Evolutionary conservation across 1,284 basidiomycete species (phyloP), one percentile per base, ranked within the genome.

Genomic region (Mycosarcoma mackinlayi): DNA sequence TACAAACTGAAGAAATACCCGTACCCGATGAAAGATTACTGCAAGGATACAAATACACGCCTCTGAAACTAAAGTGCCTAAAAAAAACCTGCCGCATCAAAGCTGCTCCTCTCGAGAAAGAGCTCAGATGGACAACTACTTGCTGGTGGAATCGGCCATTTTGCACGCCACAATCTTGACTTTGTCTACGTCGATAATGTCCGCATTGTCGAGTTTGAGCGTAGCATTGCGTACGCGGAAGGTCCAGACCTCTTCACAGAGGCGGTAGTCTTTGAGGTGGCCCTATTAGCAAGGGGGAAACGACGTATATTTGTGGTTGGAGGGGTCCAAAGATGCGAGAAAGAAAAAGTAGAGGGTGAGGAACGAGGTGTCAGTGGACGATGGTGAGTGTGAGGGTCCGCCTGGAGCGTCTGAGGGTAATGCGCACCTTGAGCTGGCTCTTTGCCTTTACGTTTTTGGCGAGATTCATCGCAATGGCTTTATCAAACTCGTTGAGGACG

Each of bases 401-500:
- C n/a, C n/a, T n/a, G n/a, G n/a, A n/a, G n/a, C n/a, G n/a, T n/a
- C n/a, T 21, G 24, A 4, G 23, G 39, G 13, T 25, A 16, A 33
- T n/a, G n/a, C 68, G 39, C 37, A 79, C 78, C 65, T 82, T 82
- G 56, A 82, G 57, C 13, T 58, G 71, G 18, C 65, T 63, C 37
- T 82, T 82, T 3, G 75, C 74, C 57, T 80, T 81, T 27, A 82
- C 79, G 14, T 77, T 75, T 41, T 77, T 78, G 28, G 35, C 49
- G 5, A 82, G 67, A 19, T 79, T 79, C 40, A 78, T 78, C 16
- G 80, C 80, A 47, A 82, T 78, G 23, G 78, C 72, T 50, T 76
- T 75, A 53, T 82, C 80, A 37, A 82, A 82, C 53, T 82, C 79
- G 56, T 78, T 92, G 57, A 98, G 85, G 8, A 98, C 93, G 83